A percentile compares a stretch with the other conserved stretches of the same genome.
phyloP scores from a whole-genome alignment of 305 asterid species.

The Solanum hybrid region DNA sequence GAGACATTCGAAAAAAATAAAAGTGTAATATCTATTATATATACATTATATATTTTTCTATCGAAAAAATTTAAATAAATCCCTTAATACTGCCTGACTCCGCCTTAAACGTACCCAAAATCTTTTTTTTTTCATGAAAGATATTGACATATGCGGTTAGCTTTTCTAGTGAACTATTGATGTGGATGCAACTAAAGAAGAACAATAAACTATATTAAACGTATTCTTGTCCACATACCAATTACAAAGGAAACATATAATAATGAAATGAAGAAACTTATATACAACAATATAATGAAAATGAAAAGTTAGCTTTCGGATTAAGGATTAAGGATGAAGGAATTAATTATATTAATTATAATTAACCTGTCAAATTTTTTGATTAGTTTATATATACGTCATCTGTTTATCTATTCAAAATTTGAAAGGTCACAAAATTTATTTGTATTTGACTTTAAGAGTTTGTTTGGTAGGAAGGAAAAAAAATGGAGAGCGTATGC shows the following conservation, averaged over 20 bases:
- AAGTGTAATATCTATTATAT: not conserved
- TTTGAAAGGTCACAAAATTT: not conserved
- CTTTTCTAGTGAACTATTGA: not conserved
- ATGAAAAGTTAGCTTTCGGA: not conserved
- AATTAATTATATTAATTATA: not conserved
- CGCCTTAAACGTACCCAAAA: not conserved
- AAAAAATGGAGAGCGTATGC: no score
- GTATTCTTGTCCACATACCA: not conserved
- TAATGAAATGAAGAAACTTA: not conserved
- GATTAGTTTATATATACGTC: not conserved
- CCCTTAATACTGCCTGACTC: not conserved
- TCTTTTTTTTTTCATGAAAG: not conserved
- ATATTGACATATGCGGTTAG: not conserved
- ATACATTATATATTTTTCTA: not conserved
- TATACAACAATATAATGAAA: not conserved
- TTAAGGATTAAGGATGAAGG: not conserved
- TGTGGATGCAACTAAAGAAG: not conserved
- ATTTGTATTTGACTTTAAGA: not conserved
- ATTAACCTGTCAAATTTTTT: not conserved
- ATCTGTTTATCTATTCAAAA: not conserved
- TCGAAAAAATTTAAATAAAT: fast-evolving
- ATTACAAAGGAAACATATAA: not conserved
- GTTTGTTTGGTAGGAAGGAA: not conserved
- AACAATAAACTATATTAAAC: not conserved
- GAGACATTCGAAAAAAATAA: not conserved